Percentiles rank a stretch among this genome's conserved stretches.
Evolutionary conservation across 2,329 filamentous ascomycete species (phyloP).

Genomic region (Neocatenulostroma microsporum): DNA sequence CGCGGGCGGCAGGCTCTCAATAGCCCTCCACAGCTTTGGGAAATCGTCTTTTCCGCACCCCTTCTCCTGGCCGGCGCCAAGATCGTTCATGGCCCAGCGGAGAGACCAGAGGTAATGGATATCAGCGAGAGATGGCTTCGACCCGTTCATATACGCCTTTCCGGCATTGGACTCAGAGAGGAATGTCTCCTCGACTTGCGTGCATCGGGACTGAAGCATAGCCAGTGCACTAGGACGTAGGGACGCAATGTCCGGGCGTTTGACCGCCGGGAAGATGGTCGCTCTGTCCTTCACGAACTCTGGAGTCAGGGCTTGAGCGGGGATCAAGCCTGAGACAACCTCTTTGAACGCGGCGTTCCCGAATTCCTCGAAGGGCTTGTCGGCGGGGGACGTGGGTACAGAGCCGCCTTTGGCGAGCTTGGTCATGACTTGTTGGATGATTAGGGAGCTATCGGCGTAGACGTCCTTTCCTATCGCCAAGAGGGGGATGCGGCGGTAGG

Average conservation of each 20-base stretch:
- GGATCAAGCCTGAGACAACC: slow-evolving; percentile 19
- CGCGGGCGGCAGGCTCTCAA: slow-evolving; percentile 19
- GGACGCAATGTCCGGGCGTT: slow-evolving; percentile 15
- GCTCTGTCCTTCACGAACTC: slow-evolving; percentile 23
- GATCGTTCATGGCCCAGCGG: slow-evolving; percentile 18
- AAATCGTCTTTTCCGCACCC: slow-evolving; percentile 18
- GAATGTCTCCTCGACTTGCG: slow-evolving; percentile 19
- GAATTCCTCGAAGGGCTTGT: slow-evolving; percentile 24
- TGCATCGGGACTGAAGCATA: slow-evolving; percentile 15
- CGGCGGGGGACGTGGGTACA: slow-evolving; percentile 16
- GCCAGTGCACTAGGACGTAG: slow-evolving; percentile 19
- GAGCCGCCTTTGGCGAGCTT: slow-evolving; percentile 12
- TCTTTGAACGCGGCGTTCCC: slow-evolving; percentile 20
- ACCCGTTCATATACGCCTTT: slow-evolving; percentile 20
- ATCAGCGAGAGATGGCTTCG: slow-evolving; percentile 19
- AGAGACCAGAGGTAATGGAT: slow-evolving; percentile 22
- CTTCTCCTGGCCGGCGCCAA: slow-evolving; percentile 16
- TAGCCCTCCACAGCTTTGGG: slow-evolving; percentile 20
- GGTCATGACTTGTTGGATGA: slow-evolving; percentile 17
- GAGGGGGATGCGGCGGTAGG: slow-evolving; percentile 27
- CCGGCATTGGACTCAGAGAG: slow-evolving; percentile 11
- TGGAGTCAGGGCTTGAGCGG: slow-evolving; percentile 13
- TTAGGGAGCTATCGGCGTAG: slow-evolving; percentile 22
- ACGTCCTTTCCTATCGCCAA: slow-evolving; percentile 26
- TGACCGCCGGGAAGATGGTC: slow-evolving; percentile 22